A percentile compares a stretch with the other conserved stretches of the same genome.
phyloP scores from a whole-genome alignment of 257 asterid genomes.

The Coffea canephora region DNA sequence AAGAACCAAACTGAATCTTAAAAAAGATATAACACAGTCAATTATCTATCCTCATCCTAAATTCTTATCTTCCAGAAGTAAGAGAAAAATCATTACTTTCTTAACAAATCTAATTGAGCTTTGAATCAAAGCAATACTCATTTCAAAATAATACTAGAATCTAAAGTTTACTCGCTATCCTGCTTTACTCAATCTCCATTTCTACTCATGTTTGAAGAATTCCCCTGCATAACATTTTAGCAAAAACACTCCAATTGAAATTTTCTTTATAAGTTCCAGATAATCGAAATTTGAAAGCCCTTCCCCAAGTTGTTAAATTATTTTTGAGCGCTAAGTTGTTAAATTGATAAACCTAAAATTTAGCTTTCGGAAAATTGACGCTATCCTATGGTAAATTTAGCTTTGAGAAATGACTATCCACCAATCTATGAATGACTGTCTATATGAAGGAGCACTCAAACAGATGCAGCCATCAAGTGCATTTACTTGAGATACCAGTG shows the following conservation, averaged over 20 bases:
- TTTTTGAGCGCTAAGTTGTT: not conserved
- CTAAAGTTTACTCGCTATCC: not conserved
- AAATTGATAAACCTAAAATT: too few relatives aligned
- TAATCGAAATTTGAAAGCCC: too few relatives aligned
- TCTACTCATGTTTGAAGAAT: not conserved
- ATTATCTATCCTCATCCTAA: too few relatives aligned
- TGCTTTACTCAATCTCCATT: not conserved
- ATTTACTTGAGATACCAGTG: not conserved
- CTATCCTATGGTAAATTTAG: not conserved
- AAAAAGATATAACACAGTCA: too few relatives aligned
- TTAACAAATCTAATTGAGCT: not conserved
- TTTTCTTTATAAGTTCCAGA: not conserved
- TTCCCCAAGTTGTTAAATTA: too few relatives aligned
- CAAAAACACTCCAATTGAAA: not conserved
- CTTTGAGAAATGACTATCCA: not conserved
- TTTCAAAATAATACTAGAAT: not conserved
- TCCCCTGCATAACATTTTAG: not conserved
- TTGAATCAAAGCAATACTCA: not conserved
- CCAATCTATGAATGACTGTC: not conserved
- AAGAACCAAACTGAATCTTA: too few relatives aligned
- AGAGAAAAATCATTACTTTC: not conserved
- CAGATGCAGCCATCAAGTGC: not conserved
- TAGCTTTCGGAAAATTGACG: not conserved
- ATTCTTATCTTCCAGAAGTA: too few relatives aligned
- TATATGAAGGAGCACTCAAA: not conserved